phyloP scores from a whole-genome alignment of 2,329 filamentous ascomycete species.

The Colletotrichum sp. region DNA sequence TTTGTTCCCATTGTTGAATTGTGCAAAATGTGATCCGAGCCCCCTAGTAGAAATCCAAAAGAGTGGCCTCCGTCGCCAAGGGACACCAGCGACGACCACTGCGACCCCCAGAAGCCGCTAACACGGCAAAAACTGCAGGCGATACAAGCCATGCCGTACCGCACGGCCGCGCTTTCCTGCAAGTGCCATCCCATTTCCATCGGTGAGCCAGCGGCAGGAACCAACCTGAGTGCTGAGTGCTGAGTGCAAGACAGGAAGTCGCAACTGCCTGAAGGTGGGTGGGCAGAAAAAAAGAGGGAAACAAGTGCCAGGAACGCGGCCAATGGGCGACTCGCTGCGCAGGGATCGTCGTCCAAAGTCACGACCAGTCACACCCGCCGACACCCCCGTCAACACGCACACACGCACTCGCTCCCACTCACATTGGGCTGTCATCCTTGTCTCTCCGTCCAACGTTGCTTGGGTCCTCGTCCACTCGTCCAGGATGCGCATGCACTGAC shows the following conservation, averaged over 20 bases:
- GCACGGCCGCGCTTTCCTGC: not conserved
- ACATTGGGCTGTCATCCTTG: not conserved
- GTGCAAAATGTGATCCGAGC: conserved; percentile 12
- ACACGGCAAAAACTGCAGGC: conserved; percentile 6
- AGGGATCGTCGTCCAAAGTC: not conserved
- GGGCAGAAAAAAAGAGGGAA: not conserved
- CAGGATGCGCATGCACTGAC: not conserved
- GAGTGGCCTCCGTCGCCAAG: not conserved
- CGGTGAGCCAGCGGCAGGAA: not conserved
- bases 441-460: not conserved
- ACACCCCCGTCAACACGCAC: not conserved
- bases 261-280: not conserved
- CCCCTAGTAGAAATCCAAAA: not conserved
- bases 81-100: not conserved
- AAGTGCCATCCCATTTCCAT: not conserved
- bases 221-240: not conserved
- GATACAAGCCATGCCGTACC: not conserved
- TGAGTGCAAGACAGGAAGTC: not conserved
- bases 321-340: not conserved
- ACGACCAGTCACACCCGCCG: not conserved
- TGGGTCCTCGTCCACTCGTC: not conserved
- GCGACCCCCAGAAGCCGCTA: not conserved
- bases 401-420: not conserved
- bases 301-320: not conserved
- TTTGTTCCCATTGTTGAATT: not conserved